Base-by-base conservation (phyloP, 2,329 filamentous ascomycete species). In the Penicillium sp. region DNA sequence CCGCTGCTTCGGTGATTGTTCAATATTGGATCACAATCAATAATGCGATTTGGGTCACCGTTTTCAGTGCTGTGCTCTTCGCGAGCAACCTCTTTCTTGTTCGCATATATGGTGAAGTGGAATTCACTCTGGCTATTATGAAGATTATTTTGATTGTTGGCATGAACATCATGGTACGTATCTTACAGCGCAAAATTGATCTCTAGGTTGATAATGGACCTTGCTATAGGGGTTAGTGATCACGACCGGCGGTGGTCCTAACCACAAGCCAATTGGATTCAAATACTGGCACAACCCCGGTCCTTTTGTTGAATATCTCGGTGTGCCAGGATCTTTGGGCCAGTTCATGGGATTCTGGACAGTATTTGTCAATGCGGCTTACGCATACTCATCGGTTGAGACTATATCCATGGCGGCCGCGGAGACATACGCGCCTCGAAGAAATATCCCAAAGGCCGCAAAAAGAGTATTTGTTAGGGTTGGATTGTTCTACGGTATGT, bases 101-200 rank as follows among this genome's bases (percentile, higher is more conserved):
- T 22, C 61, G 69, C 1, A 59, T 75, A 2, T 75, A 75, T 52
- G 73, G 73, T 3, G 82, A 86, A 67, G 74, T 85, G 43, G 79
- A 81, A 62, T 82, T 80, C 57, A 67, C 72, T 14, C 80, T 81
- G 54, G 77, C 79, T 1, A 63, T 79, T n/a, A 71, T 84, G 60
- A 83, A 86, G 65, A 80, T 88, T 54, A 67, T 81, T 13, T 74
- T 87, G 34, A 80, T 88, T 42, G 68, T 88, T 54, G 81, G 82
- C 48, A 74, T 89, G 57, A 83, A 85, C 62, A 77, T 86, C 50
- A 80, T 86, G 58, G 82, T 56, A 47, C 32, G 39, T 11, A 27
- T 36, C 14, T 32, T 11, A 14, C 32, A 34, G 32, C 4, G 10
- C 5, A 8, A 14, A 5, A 11, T 14, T 34, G 14, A 34, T 14